Base-by-base conservation (phyloP, 805 yeast species). In the Candida loeiensis region DNA sequence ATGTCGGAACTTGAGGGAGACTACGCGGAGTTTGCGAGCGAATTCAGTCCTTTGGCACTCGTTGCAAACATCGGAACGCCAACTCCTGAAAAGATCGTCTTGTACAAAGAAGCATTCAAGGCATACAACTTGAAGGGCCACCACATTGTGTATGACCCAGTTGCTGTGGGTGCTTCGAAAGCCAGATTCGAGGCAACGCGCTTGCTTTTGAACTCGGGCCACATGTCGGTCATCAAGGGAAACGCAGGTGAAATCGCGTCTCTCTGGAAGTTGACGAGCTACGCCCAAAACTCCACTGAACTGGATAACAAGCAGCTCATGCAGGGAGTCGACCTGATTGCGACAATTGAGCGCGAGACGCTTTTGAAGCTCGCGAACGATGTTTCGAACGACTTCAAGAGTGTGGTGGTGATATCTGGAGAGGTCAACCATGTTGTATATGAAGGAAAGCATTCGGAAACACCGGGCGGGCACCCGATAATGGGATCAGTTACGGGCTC, bases 61-160 rank as follows among this genome's bases (percentile, higher is more conserved):
- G 71, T 88, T 7, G 54, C 87, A 13, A 89, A 89, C 54, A 75
- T 90, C 19, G 96, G 96, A 0, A 84, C 95, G 0, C 79, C 81
- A 0, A 72, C 74, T 0, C 62, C 71, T 1, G 63, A 50, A 3
- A 60, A 66, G 30, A 53, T 77, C 44, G 61, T 59, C 0, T 63
- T 71, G 41, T 75, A 76, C 45, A 48, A 66, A 16, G 50, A 54
- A 2, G 95, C 91, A 0, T 58, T 83, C 14, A 54, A 55, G 7
- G 75, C 73, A 0, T 87, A 89, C 56, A 83, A 82, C 53, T 55
- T 53, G 11, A 49, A 58, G 11, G 75, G 76, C 2, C 68, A 72
- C 33, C 90, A 86, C 3, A 73, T 89, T 22, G 77, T 89, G 0
- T 81, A 84, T 49, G 97, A 89, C 58, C 97, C 96, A 0, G 96